Percentiles rank a stretch among this genome's conserved stretches.
phyloP scores from a whole-genome alignment of 441 rosid genomes.

The Dalechampia spathulata region DNA sequence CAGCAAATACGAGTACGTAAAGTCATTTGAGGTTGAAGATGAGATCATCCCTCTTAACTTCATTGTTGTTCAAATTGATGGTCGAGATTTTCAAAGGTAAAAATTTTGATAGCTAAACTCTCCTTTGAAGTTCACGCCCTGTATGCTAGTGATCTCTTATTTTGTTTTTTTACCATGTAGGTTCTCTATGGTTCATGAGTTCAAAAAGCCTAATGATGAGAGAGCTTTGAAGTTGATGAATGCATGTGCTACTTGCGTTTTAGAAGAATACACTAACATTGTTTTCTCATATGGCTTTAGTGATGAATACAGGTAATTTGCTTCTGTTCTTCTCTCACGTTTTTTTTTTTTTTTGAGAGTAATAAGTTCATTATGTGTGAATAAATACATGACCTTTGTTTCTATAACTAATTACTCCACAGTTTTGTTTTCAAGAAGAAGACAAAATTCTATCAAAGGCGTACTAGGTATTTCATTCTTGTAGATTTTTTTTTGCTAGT shows the following conservation, averaged over 20 bases:
- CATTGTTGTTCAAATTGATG: conserved; percentile 57
- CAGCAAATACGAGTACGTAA: conserved; percentile 91
- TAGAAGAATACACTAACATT: conserved; percentile 70
- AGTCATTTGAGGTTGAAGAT: conserved; percentile 65
- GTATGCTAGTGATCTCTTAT: neutral
- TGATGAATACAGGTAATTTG: conserved; percentile 63
- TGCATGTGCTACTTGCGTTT: conserved; percentile 52
- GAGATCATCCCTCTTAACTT: conserved; percentile 59
- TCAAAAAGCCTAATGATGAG: conserved; percentile 76
- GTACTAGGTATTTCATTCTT: conserved; percentile 49
- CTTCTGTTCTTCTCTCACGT: neutral
- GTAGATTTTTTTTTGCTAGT: neutral
- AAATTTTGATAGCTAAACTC: neutral
- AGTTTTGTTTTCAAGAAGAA: conserved; percentile 86
- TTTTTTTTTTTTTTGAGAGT: neutral
- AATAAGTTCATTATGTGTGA: neutral
- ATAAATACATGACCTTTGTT: no score
- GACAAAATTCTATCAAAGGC: conserved; percentile 72
- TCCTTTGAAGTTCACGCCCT: no score
- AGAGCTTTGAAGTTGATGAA: conserved; percentile 65
- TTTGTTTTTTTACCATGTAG: conserved; percentile 22
- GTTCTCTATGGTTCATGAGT: conserved; percentile 59
- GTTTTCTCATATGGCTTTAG: conserved; percentile 75
- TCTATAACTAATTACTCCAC: conserved; percentile 1
- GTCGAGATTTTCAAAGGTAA: conserved; percentile 53